Evolutionary conservation across 495 filamentous ascomycete species (phyloP).

Genomic region (Chlorociboria aeruginascens): DNA sequence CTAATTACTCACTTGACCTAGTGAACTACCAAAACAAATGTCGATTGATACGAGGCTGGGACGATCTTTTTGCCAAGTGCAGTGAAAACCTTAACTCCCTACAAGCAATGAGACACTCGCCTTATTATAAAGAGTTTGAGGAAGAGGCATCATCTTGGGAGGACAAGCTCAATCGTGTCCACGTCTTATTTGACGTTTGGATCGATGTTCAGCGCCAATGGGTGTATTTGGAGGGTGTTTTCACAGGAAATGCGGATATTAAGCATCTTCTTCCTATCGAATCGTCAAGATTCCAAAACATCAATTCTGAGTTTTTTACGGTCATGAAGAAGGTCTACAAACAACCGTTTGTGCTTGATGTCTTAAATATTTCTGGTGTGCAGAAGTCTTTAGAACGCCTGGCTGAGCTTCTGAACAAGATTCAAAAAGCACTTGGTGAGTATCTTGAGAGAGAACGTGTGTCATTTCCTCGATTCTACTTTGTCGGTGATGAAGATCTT

Average conservation of each 20-base stretch:
- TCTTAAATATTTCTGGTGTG: constrained; percentile 85
- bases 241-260: constrained; percentile 96
- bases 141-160: constrained; percentile 95
- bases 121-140: constrained; percentile 98
- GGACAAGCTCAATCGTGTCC: constrained; percentile 93
- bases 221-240: constrained; percentile 98
- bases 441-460: constrained; percentile 95
- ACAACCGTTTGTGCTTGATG: constrained; percentile 85
- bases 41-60: constrained; percentile 92
- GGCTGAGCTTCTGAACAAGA: constrained; percentile 93
- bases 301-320: constrained; percentile 93
- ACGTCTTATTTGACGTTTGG: constrained; percentile 97
- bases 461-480: constrained; percentile 97
- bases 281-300: constrained; percentile 93
- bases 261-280: constrained; percentile 95
- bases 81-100: constrained; percentile 95
- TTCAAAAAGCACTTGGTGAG: constrained; percentile 96
- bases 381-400: constrained; percentile 92
- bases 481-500: constrained; percentile 96
- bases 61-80: constrained; percentile 96
- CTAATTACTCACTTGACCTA: constrained; percentile 83
- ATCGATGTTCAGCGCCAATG: constrained; percentile 99
- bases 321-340: constrained; percentile 99
- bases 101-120: constrained; percentile 97
- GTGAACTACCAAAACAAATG: constrained; percentile 97